These are phyloP conservation scores for Glaciozyma martinii DNA, from an alignment of 768 basidiomycete species.

Conservation along the genomic window DNA sequence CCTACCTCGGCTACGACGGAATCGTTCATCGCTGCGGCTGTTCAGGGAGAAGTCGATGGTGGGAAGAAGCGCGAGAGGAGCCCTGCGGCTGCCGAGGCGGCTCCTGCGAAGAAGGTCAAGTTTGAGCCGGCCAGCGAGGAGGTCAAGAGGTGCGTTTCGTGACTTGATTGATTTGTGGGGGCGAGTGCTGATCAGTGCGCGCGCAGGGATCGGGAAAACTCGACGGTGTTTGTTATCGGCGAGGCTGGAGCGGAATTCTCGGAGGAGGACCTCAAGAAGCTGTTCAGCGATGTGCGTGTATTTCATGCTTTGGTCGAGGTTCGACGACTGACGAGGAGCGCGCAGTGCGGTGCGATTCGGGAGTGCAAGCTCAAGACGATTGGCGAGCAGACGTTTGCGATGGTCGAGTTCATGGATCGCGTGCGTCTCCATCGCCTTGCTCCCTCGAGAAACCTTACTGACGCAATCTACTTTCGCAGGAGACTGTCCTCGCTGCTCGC, in stretches of 20 bases:
- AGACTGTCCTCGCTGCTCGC: constrained; percentile 71
- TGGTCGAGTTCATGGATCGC: constrained; percentile 73
- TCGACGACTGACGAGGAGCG: not conserved
- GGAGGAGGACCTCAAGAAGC: constrained; percentile 56
- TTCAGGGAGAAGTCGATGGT: not conserved
- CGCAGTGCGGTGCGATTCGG: constrained; percentile 74
- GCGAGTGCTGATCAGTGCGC: not conserved
- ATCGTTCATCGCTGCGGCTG: constrained; percentile 32
- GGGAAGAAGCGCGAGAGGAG: constrained; percentile 24
- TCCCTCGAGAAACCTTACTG: constrained; percentile 4
- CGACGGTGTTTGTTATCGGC: constrained; percentile 77
- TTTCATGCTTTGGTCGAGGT: not conserved
- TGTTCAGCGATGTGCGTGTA: constrained; percentile 75
- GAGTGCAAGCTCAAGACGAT: constrained; percentile 70
- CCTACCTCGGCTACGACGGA: constrained; percentile 12
- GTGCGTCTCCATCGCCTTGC: constrained; percentile 41
- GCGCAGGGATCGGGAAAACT: constrained; percentile 83
- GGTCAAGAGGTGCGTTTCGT: not conserved
- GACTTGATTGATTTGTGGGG: not conserved
- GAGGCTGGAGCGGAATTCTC: constrained; percentile 48
- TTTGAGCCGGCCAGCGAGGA: constrained; percentile 10
- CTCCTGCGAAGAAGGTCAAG: constrained; percentile 33
- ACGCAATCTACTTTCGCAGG: constrained; percentile 43
- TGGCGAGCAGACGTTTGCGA: constrained; percentile 57
- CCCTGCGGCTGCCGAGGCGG: constrained; percentile 4